Conservation (phyloP, 768 basidiomycete species). For the Rhodosporidiobolus sp. region DNA sequence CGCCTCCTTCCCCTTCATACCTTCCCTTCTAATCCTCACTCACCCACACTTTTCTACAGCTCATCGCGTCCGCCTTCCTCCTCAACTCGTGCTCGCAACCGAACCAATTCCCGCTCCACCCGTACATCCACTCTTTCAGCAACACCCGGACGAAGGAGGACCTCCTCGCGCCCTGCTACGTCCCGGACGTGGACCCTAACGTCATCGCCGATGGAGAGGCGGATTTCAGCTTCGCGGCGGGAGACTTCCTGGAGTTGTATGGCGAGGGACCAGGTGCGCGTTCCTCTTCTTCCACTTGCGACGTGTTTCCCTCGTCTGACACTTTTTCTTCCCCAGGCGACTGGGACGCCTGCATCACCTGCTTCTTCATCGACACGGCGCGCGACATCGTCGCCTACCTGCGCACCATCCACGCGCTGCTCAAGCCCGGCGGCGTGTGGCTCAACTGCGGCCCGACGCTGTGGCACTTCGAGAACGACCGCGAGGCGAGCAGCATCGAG, state of each 20-base stretch:
- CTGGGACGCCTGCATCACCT: slow-evolving; percentile 89
- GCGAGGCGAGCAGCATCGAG: slow-evolving; percentile 74
- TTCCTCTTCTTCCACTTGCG: neutral
- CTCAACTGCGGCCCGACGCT: slow-evolving; percentile 86
- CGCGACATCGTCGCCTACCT: slow-evolving; percentile 89
- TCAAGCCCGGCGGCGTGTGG: slow-evolving; percentile 85
- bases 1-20: neutral
- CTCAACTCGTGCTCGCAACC: slow-evolving; percentile 74
- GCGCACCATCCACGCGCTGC: slow-evolving; percentile 74
- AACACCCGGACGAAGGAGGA: slow-evolving; percentile 63
- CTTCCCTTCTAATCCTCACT: neutral
- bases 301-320: neutral
- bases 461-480: slow-evolving; percentile 97
- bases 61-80: slow-evolving; percentile 81
- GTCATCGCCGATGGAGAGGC: slow-evolving; percentile 59
- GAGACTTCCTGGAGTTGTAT: slow-evolving; percentile 56
- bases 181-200: slow-evolving; percentile 82
- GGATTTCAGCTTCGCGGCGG: slow-evolving; percentile 81
- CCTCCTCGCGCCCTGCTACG: slow-evolving; percentile 64
- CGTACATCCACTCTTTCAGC: slow-evolving; percentile 88
- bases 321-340: slow-evolving; percentile 51
- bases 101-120: slow-evolving; percentile 73
- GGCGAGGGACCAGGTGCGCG: slow-evolving; percentile 25
- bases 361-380: slow-evolving; percentile 96
- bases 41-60: slow-evolving; percentile 34